phyloP scores from a whole-genome alignment of 225 moss, liverwort and hornwort genomes.

The Thuidium tamariscinum region DNA sequence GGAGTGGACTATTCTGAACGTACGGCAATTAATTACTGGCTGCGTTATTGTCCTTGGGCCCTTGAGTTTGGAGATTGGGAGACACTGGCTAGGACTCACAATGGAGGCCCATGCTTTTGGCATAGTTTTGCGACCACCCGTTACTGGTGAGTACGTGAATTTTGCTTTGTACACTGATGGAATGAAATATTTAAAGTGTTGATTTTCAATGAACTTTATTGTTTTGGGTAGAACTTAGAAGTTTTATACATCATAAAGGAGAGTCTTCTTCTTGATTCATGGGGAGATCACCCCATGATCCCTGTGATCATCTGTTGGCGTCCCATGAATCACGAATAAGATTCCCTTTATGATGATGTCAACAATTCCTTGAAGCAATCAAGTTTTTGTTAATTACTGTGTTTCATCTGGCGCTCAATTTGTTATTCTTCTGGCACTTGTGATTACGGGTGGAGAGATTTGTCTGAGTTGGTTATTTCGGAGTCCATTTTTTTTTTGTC shows the following conservation, averaged over 20 bases:
- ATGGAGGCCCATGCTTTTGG: constrained; percentile 86
- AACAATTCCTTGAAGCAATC: background rate
- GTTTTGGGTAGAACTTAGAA: background rate
- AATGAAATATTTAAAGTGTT: background rate
- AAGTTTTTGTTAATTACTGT: background rate
- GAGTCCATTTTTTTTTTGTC: background rate
- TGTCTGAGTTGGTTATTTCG: background rate
- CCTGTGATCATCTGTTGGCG: background rate
- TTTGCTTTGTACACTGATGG: background rate
- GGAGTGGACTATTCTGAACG: constrained; percentile 87
- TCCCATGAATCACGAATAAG: background rate
- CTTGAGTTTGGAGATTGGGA: constrained; percentile 88
- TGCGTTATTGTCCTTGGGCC: constrained; percentile 97
- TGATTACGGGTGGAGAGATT: background rate
- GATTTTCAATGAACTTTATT: background rate
- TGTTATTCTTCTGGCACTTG: background rate
- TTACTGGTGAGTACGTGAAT: constrained; percentile 52
- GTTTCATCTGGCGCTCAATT: background rate
- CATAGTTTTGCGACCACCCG: constrained; percentile 60
- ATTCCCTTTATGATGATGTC: background rate
- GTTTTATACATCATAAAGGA: background rate
- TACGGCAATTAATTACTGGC: constrained; percentile 85
- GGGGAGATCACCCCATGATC: background rate
- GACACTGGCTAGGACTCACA: constrained; percentile 84
- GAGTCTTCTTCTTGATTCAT: background rate